A percentile compares a stretch with the other conserved stretches of the same genome.
phyloP scores from a whole-genome alignment of 345 rosid species.

The Citropsis articulata region DNA sequence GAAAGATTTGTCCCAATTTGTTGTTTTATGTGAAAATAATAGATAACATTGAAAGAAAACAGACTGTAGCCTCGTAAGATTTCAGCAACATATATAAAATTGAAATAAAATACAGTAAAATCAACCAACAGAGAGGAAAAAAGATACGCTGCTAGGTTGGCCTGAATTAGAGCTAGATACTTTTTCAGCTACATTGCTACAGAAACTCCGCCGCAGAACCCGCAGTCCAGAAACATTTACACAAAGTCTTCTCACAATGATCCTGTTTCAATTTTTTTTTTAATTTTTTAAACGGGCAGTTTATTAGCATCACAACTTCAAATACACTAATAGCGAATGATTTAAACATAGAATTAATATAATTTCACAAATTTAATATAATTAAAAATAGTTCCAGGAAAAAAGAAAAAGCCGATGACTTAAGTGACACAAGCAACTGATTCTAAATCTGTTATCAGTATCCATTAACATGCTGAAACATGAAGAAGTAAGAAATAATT shows the following conservation, averaged over 20 bases:
- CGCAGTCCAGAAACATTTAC: conserved; percentile 23
- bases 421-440: not conserved
- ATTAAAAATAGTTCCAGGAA: no score
- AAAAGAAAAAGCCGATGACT: no score
- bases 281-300: not conserved
- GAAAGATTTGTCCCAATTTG: not conserved
- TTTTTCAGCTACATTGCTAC: conserved; percentile 16
- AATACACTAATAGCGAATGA: no score
- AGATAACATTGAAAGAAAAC: not conserved
- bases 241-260: conserved; percentile 25
- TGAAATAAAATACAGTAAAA: not conserved
- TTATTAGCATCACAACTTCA: no score
- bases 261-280: conserved; percentile 21
- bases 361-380: not conserved
- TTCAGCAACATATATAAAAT: not conserved
- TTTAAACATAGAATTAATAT: no score
- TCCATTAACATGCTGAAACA: not conserved
- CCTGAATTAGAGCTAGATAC: conserved; percentile 21
- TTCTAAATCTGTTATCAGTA: not conserved
- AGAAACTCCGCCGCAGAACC: conserved; percentile 21
- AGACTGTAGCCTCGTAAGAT: not conserved
- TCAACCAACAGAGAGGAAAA: not conserved
- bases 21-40: not conserved
- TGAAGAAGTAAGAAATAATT: not conserved
- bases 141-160: conserved; percentile 23